Conservation (phyloP, 1,284 basidiomycete species). For the Phlebopus sp. region DNA sequence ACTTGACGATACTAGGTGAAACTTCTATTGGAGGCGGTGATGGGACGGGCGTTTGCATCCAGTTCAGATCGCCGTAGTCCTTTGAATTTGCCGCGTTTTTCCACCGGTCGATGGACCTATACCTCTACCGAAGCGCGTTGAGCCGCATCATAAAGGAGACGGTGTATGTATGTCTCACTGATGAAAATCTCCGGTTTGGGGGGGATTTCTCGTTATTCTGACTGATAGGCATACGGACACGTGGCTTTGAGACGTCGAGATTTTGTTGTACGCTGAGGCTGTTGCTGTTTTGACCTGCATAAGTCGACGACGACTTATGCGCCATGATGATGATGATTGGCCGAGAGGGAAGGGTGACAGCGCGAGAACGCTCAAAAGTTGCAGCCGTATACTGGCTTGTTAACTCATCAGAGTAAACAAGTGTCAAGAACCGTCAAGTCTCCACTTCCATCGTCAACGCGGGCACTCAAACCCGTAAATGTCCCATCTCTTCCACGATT, state of each 20-base stretch:
- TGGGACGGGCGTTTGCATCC: slow-evolving; percentile 1
- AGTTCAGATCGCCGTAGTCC: slow-evolving; percentile 2
- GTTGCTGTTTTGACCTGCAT: slow-evolving; percentile 2
- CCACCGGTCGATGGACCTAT: not conserved
- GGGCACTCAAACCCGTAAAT: not conserved
- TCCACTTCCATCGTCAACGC: not conserved
- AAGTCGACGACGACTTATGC: slow-evolving; percentile 9
- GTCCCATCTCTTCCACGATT: not conserved
- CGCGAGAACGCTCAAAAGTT: not conserved
- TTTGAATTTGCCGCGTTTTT: not conserved
- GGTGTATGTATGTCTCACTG: slow-evolving; percentile 6
- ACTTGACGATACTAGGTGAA: slow-evolving; percentile 10
- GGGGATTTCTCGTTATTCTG: no score
- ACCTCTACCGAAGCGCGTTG: slow-evolving; percentile 8
- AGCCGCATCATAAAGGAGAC: not conserved
- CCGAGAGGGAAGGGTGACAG: not conserved
- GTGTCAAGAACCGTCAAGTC: not conserved
- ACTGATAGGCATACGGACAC: not conserved
- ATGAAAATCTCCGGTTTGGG: not conserved
- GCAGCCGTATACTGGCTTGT: not conserved
- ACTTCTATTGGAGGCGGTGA: slow-evolving; percentile 10
- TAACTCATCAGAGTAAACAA: not conserved
- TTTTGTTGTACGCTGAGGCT: slow-evolving; percentile 3
- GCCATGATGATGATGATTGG: not conserved
- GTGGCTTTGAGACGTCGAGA: not conserved